Conservation (phyloP, 2,329 filamentous ascomycete species). For the Beauveria australis region DNA sequence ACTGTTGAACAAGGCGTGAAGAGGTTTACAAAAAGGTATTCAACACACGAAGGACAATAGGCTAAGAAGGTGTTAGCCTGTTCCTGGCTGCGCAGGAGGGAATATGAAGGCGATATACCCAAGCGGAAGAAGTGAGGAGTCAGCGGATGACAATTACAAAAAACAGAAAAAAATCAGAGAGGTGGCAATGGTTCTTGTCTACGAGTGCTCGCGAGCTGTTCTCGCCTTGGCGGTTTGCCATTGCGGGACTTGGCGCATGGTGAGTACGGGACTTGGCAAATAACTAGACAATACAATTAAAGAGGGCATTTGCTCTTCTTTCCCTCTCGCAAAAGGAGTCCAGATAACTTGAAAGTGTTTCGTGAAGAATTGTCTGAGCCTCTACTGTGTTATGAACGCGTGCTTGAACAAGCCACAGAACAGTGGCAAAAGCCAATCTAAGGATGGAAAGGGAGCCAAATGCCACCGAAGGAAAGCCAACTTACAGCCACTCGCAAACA, state of each 20-base stretch:
- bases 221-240: not conserved
- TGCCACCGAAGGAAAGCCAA: slow-evolving; percentile 14
- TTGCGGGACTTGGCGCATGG: not conserved
- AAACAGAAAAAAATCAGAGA: slow-evolving; percentile 22
- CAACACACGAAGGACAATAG: not conserved
- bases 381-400: not conserved
- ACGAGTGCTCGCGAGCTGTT: not conserved
- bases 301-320: not conserved
- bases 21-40: slow-evolving; percentile 1
- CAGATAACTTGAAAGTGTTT: not conserved
- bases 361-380: not conserved
- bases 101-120: slow-evolving; percentile 13
- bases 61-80: not conserved
- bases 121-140: slow-evolving; percentile 13
- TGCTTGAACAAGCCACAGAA: not conserved
- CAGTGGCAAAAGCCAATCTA: slow-evolving; percentile 12
- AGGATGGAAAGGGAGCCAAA: slow-evolving; percentile 24
- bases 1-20: slow-evolving; percentile 5
- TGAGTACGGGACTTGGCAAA: slow-evolving; percentile 2
- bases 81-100: slow-evolving; percentile 10
- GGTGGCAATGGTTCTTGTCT: slow-evolving; percentile 6
- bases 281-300: slow-evolving; percentile 7
- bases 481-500: too few species aligned
- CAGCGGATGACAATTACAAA: slow-evolving; percentile 15
- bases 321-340: not conserved